Base-by-base conservation (phyloP, 176 grass and related monocot genomes). In the Pontederia crassipes region DNA sequence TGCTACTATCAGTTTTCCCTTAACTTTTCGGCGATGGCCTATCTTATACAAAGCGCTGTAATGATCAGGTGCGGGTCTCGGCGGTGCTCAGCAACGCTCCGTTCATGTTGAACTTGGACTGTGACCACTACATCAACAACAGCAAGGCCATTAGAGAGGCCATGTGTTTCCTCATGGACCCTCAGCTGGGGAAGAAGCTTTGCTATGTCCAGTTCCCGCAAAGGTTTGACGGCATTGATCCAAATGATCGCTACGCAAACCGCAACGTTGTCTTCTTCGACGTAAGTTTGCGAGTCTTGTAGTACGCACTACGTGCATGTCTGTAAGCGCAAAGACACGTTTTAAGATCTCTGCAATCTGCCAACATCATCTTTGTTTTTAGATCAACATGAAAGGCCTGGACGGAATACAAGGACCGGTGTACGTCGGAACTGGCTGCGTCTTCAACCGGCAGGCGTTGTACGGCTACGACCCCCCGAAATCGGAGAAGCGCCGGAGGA, bases 81-180 rank as follows among this genome's bases (percentile, higher is more conserved):
- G 87, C 87, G 10, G 83, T 97, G 66, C 92, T 97, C 28, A 91
- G 87, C 29, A 97, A 97, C 64, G 92, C 87, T 50, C 92, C 92
- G 0, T 97, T 85, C 79, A 72, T 97, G 62, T 75, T 97, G 59
- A 97, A 97, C 73, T 77, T 97, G 55, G 92, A 97, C 64, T 97
- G 92, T 59, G 92, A 91, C 64, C 92, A 97, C 83, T 97, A 97
- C 73, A 56, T 97, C 61, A 97, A 97, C 78, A 88, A 97, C 76
- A 97, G 87, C 92, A 97, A 88, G 81, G 87, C 92, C 13, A 78
- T 82, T 28, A 80, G 87, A 13, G 92, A 97, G 79, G 92, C 92
- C 57, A 97, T 97, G 92, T 97, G 92, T 73, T 97, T 97, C 74
- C 74, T 97, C 59, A 91, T 97, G 92, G 92, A 97, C 74, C 87